Evolutionary conservation across 1,139 yeast genomes (phyloP).

Genomic region (Ogataea hybrid): DNA sequence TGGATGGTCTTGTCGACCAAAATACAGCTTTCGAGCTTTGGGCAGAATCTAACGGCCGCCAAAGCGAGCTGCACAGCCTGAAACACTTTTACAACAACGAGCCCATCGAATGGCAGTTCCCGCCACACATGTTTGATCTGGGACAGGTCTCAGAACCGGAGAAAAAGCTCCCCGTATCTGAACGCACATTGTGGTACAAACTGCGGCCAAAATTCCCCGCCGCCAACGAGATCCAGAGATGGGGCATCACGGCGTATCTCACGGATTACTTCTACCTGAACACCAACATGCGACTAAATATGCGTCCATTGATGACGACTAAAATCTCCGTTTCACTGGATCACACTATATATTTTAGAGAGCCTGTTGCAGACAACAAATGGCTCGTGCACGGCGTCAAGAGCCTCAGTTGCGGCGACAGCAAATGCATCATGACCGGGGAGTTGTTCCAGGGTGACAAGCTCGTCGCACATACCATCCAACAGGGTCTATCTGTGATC

Average conservation of each 20-base stretch:
- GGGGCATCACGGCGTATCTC: slow-evolving; percentile 60
- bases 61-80: slow-evolving; percentile 23
- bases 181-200: slow-evolving; percentile 39
- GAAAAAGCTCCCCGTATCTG: slow-evolving; percentile 28
- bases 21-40: slow-evolving; percentile 31
- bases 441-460: slow-evolving; percentile 54
- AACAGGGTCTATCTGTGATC: slow-evolving; percentile 54
- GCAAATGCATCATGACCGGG: slow-evolving; percentile 57
- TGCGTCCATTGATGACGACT: slow-evolving; percentile 40
- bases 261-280: slow-evolving; percentile 60
- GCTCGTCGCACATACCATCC: slow-evolving; percentile 62
- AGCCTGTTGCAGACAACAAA: slow-evolving; percentile 45
- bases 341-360: slow-evolving; percentile 67
- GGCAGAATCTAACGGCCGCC: slow-evolving; percentile 23
- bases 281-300: slow-evolving; percentile 44
- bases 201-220: slow-evolving; percentile 40
- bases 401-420: slow-evolving; percentile 51
- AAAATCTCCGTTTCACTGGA: slow-evolving; percentile 60
- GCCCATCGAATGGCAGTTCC: slow-evolving; percentile 43
- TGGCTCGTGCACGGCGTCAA: slow-evolving; percentile 54
- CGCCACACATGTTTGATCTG: slow-evolving; percentile 37
- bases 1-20: slow-evolving; percentile 30
- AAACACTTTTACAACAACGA: slow-evolving; percentile 34
- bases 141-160: slow-evolving; percentile 31
- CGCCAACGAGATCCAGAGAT: slow-evolving; percentile 42